These are phyloP conservation scores for Oxyria digyna DNA, from an alignment of 148 eudicot genomes.

Conservation along the genomic window DNA sequence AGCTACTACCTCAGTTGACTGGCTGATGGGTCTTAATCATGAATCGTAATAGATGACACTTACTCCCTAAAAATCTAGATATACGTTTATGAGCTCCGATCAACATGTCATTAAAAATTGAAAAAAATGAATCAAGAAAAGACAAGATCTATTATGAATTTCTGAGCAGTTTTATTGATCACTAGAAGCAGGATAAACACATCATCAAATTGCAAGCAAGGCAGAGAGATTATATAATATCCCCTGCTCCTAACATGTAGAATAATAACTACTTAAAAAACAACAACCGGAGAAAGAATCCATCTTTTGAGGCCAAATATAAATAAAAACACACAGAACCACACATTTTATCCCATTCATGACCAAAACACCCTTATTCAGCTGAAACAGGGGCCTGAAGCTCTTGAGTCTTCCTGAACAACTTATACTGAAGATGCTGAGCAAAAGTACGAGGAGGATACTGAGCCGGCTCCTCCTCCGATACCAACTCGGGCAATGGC, in stretches of 20 bases:
- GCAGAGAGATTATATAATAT: neutral
- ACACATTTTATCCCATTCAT: neutral
- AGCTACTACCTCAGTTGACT: neutral
- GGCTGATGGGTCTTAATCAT: neutral
- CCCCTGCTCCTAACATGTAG: neutral
- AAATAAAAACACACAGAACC: neutral
- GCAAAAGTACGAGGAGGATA: slow-evolving; percentile 72
- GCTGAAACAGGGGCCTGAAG: slow-evolving; percentile 8
- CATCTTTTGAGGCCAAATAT: neutral
- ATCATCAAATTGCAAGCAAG: neutral
- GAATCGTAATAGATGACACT: neutral
- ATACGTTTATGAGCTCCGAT: too few species aligned
- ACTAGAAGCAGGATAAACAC: neutral
- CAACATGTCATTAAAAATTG: too few species aligned
- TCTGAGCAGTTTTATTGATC: neutral
- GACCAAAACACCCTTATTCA: slow-evolving; percentile 4
- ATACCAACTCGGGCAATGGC: slow-evolving; percentile 65
- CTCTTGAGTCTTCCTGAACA: slow-evolving; percentile 53
- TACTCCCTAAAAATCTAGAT: neutral
- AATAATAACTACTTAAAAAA: neutral
- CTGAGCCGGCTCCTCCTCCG: slow-evolving; percentile 48
- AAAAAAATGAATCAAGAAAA: neutral
- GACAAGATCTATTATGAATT: neutral
- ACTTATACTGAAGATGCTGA: slow-evolving; percentile 62
- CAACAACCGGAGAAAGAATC: neutral